phyloP scores from a whole-genome alignment of 768 basidiomycete species.

The Mycena metata region DNA sequence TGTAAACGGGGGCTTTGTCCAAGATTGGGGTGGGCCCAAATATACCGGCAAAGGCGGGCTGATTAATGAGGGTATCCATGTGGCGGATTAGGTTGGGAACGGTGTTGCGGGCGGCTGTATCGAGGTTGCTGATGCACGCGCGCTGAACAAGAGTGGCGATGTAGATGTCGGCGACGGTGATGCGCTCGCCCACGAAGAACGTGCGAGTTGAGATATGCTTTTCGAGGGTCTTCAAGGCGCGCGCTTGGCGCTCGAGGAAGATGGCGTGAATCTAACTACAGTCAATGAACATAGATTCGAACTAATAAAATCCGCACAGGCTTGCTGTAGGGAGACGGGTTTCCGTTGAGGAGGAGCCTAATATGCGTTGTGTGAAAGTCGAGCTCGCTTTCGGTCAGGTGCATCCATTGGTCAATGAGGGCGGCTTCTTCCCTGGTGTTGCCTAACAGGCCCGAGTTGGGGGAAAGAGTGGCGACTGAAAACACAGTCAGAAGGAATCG shows the following conservation, averaged over 20 bases:
- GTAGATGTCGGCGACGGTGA: conserved; percentile 91
- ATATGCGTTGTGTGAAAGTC: conserved; percentile 53
- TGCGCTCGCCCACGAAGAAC: conserved; percentile 93
- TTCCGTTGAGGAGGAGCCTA: conserved; percentile 58
- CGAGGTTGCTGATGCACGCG: conserved; percentile 70
- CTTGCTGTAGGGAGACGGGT: conserved; percentile 82
- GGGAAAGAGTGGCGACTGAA: conserved; percentile 80
- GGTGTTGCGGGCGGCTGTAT: conserved; percentile 73
- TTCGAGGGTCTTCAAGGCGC: conserved; percentile 78
- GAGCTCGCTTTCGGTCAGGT: conserved; percentile 80
- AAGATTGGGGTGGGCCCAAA: conserved; percentile 71
- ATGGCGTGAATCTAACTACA: conserved; percentile 74
- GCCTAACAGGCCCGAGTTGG: conserved; percentile 86
- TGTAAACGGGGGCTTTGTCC: conserved; percentile 80
- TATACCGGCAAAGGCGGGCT: conserved; percentile 78
- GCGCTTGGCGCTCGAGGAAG: conserved; percentile 65
- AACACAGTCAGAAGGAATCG: conserved; percentile 31
- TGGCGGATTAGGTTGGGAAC: conserved; percentile 86
- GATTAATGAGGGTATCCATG: conserved; percentile 90
- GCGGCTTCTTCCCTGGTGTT: conserved; percentile 74
- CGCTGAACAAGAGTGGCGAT: conserved; percentile 72
- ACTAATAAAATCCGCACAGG: no score
- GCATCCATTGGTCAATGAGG: conserved; percentile 87
- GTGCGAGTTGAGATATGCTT: conserved; percentile 82
- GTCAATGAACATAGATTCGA: no score